Percentiles rank a stretch among this genome's conserved stretches.
These are phyloP conservation scores for Magnusiomyces magnusii DNA, from an alignment of 1,139 yeast species.

Conservation along the genomic window DNA sequence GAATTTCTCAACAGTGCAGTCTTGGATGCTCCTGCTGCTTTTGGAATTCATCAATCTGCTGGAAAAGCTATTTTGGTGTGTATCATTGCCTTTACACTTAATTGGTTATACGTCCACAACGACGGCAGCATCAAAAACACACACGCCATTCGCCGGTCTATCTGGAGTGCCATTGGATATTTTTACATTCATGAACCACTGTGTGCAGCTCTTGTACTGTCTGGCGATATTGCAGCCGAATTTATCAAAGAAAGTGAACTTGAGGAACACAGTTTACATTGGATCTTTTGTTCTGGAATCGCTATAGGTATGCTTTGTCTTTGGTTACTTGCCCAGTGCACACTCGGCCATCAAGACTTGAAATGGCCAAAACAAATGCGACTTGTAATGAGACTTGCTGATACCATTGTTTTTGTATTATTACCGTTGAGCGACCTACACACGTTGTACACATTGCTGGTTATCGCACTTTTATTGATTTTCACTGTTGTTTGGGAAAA, in stretches of 20 bases:
- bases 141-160: slow-evolving; percentile 50
- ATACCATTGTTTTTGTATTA: slow-evolving; percentile 9
- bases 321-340: slow-evolving; percentile 13
- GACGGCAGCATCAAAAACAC: slow-evolving; percentile 45
- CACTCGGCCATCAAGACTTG: slow-evolving; percentile 5
- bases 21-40: slow-evolving; percentile 44
- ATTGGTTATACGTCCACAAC: slow-evolving; percentile 51
- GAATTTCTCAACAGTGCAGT: slow-evolving; percentile 55
- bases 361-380: slow-evolving; percentile 10
- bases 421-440: slow-evolving; percentile 10
- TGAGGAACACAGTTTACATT: background rate
- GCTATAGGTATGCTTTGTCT: slow-evolving; percentile 13
- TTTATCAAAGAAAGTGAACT: slow-evolving; percentile 22
- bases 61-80: slow-evolving; percentile 47
- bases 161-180: slow-evolving; percentile 42
- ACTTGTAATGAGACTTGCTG: slow-evolving; percentile 10
- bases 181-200: slow-evolving; percentile 47
- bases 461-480: slow-evolving; percentile 5
- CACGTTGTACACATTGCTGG: slow-evolving; percentile 5
- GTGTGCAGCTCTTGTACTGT: slow-evolving; percentile 32
- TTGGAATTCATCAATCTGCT: slow-evolving; percentile 41
- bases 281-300: slow-evolving; percentile 13
- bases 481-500: slow-evolving; percentile 16
- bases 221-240: slow-evolving; percentile 60
- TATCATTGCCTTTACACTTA: slow-evolving; percentile 43